A percentile compares a stretch with the other conserved stretches of the same genome.
phyloP scores from a whole-genome alignment of 352 stramenopile genomes.

The Plasmopara halstedii region DNA sequence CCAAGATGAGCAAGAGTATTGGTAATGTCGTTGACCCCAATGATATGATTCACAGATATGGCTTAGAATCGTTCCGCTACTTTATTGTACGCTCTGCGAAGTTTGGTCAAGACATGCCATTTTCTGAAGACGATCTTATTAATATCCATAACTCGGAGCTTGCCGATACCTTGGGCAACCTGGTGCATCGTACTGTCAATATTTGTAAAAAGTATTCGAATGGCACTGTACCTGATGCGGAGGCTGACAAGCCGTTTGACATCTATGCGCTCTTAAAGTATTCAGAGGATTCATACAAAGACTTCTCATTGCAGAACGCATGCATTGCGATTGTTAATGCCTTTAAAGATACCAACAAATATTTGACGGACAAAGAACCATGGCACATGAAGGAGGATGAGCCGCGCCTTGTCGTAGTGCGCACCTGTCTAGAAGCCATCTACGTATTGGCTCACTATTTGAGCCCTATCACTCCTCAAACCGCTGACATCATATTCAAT shows the following conservation, averaged over 20 bases:
- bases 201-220: conserved; percentile 95
- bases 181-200: conserved; percentile 95
- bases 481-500: conserved; percentile 89
- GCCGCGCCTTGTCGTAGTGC: conserved; percentile 86
- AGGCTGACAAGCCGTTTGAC: conserved; percentile 75
- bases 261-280: conserved; percentile 73
- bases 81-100: conserved; percentile 87
- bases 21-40: conserved; percentile 98
- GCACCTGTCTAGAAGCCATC: conserved; percentile 94
- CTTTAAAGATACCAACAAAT: conserved; percentile 95
- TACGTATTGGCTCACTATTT: conserved; percentile 96
- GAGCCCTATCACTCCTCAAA: conserved; percentile 90
- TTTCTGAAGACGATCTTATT: conserved; percentile 88
- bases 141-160: conserved; percentile 98
- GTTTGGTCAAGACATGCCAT: conserved; percentile 95
- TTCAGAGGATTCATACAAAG: conserved; percentile 88
- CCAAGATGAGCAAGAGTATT: conserved; percentile 99
- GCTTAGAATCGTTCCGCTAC: conserved; percentile 95
- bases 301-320: conserved; percentile 88
- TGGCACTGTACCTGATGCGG: conserved; percentile 58
- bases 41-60: conserved; percentile 91
- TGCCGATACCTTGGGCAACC: conserved; percentile 90
- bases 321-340: conserved; percentile 87
- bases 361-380: conserved; percentile 95
- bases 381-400: conserved; percentile 95